Base-by-base conservation (phyloP, 202 grass and related monocot species). In the Zizania palustris region DNA sequence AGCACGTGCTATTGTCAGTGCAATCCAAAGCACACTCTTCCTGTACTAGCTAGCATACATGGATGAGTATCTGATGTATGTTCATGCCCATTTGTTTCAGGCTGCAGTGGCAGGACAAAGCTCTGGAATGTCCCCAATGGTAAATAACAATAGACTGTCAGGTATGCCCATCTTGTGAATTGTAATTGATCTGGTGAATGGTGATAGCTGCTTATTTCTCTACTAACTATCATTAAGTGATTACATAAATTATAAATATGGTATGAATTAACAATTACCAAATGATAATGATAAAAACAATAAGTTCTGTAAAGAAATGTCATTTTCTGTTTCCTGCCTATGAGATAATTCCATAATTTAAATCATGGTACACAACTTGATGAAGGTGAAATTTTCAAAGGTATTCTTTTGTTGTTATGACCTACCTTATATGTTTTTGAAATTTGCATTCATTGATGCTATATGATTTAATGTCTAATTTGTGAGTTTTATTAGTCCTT, bases 1-100 rank as follows among this genome's bases (percentile, higher is more conserved):
- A 78, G 83, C 93, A 11, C 88, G 75, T 53, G 85, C 78, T 85
- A 43, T 83, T 73, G 93, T 93, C 14, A 85, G 90, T 91, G 36
- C 64, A 63, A 74, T 51, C 64, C 15, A 68, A 45, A 28, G 45
- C 64, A 21, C 15, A 54, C 14, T 35, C 15, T 76, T 44, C 41
- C 66, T 65, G 28, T 33, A 48, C 7, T 71, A 42, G 4, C 7
- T 71, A 42, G 4, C 63, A 46, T 15, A 28, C 50, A 68, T 38
- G 36, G 6, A 45, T 75, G 15, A 44, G 40, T 79, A 34, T 77
- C 51, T 69, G 44, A 63, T 71, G 33, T 70, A 43, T 80, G 7
- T 22, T 66, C 15, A 50, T 83, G 45, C 45, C 50, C 39, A 74
- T 28, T 71, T 66, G 14, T 71, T 85, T 34, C 53, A 92, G 89